These are phyloP conservation scores for Larix kaempferi DNA, from an alignment of 75 land plant genomes.

Conservation along the genomic window DNA sequence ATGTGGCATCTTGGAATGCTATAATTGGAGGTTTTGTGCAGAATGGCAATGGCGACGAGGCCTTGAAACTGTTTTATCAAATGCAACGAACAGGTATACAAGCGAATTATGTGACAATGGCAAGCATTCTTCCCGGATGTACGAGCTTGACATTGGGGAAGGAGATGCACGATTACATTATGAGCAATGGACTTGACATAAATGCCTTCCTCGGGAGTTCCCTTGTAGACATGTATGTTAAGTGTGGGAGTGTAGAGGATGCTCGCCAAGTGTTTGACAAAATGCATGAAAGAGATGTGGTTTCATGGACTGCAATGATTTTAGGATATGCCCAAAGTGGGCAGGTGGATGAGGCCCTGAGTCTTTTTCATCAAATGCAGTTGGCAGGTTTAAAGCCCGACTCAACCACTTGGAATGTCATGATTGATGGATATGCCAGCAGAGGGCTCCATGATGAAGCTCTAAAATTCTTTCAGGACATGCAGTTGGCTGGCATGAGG, in stretches of 20 bases:
- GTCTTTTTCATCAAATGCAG: conserved; percentile 21
- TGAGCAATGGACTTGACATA: conserved; percentile 24
- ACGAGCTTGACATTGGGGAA: conserved; percentile 5
- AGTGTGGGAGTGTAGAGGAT: conserved; percentile 21
- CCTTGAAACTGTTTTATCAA: conserved; percentile 8
- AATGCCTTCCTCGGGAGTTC: conserved; percentile 41
- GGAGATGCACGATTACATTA: conserved; percentile 32
- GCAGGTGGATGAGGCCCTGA: conserved; percentile 22
- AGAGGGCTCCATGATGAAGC: too few species aligned
- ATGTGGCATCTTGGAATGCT: conserved; percentile 17
- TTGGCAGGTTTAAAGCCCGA: conserved; percentile 11
- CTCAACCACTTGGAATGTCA: too few species aligned
- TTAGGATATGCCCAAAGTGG: conserved; percentile 48
- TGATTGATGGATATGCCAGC: too few species aligned
- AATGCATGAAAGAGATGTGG: conserved; percentile 41
- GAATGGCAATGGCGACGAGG: neutral
- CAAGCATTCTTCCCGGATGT: conserved; percentile 24
- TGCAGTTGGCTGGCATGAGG: too few species aligned
- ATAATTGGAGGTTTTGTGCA: conserved; percentile 7
- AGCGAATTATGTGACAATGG: neutral
- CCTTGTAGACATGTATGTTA: conserved; percentile 52
- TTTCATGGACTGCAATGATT: conserved; percentile 57
- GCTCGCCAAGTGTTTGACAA: conserved; percentile 38
- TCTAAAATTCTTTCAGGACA: too few species aligned
- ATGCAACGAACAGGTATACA: conserved; percentile 2